Percentiles rank a stretch among this genome's conserved stretches.
Evolutionary conservation across 2,329 filamentous ascomycete species (phyloP).

Genomic region (Diplodia mutila): DNA sequence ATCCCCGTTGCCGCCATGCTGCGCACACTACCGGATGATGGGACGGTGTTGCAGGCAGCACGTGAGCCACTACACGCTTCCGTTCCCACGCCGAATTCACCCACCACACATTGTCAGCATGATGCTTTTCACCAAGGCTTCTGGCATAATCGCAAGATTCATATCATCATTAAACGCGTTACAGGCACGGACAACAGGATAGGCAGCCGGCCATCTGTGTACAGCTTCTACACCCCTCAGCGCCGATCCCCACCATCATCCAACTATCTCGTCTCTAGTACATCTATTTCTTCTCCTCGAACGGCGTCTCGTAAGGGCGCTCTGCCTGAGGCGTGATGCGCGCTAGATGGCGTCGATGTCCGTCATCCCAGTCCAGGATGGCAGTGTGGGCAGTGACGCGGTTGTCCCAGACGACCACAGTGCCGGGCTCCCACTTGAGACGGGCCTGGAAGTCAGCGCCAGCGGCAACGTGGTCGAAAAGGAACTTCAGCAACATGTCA

Average conservation of each 20-base stretch:
- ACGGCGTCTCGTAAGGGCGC: constrained; percentile 68
- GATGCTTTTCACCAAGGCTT: background rate
- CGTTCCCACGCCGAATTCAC: background rate
- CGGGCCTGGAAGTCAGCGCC: constrained; percentile 74
- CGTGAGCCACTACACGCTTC: background rate
- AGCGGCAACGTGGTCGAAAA: constrained; percentile 74
- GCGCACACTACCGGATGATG: background rate
- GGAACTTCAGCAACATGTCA: constrained; percentile 74
- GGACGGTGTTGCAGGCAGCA: background rate
- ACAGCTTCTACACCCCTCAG: background rate
- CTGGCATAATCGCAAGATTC: background rate
- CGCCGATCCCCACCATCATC: background rate
- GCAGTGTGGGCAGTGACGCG: constrained; percentile 78
- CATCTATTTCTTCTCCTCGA: constrained; percentile 37
- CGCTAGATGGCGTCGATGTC: constrained; percentile 76
- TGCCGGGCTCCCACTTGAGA: constrained; percentile 77
- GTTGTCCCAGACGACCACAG: constrained; percentile 88
- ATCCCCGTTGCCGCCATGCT: background rate
- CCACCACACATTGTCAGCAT: background rate
- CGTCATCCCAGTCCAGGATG: constrained; percentile 79
- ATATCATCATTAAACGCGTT: constrained; percentile 5
- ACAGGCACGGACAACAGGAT: background rate
- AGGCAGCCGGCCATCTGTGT: constrained; percentile 1
- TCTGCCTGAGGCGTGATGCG: constrained; percentile 84
- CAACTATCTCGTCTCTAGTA: background rate